phyloP scores from a whole-genome alignment of 2,329 filamentous ascomycete species.

The Pseudocercospora vitis region DNA sequence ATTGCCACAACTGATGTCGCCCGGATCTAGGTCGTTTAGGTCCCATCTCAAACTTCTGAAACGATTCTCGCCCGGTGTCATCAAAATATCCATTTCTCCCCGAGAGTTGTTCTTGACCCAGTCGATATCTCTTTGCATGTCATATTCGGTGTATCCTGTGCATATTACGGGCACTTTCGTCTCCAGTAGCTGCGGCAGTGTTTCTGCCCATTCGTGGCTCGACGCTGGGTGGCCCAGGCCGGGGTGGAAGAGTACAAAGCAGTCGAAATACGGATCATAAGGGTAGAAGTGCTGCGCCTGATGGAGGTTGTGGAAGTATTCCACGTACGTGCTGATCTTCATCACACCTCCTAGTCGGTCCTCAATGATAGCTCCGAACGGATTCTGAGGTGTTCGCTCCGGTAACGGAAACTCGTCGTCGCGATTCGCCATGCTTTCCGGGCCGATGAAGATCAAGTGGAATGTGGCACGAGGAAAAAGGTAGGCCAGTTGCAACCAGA shows the following conservation, averaged over 20 bases:
- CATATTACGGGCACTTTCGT: conserved; percentile 94
- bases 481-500: conserved; percentile 91
- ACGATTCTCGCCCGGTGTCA: conserved; percentile 89
- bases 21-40: conserved; percentile 89
- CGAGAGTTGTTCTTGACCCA: conserved; percentile 83
- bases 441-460: conserved; percentile 91
- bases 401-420: conserved; percentile 91
- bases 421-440: conserved; percentile 92
- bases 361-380: conserved; percentile 91
- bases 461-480: conserved; percentile 91
- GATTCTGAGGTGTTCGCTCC: conserved; percentile 78
- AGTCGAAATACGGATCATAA: conserved; percentile 98
- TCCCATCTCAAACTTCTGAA: conserved; percentile 97
- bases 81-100: conserved; percentile 87
- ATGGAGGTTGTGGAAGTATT: conserved; percentile 97
- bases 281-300: conserved; percentile 86
- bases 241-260: conserved; percentile 94
- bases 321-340: conserved; percentile 97
- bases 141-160: conserved; percentile 93
- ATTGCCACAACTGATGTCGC: conserved; percentile 92
- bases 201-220: conserved; percentile 91
- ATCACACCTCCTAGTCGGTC: conserved; percentile 82
- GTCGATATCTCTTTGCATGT: conserved; percentile 88
- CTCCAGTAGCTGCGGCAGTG: conserved; percentile 82
- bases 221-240: conserved; percentile 92